These are phyloP conservation scores for Arthrobotrys pseudoclavata DNA, from an alignment of 2,329 filamentous ascomycete species.

Conservation along the genomic window DNA sequence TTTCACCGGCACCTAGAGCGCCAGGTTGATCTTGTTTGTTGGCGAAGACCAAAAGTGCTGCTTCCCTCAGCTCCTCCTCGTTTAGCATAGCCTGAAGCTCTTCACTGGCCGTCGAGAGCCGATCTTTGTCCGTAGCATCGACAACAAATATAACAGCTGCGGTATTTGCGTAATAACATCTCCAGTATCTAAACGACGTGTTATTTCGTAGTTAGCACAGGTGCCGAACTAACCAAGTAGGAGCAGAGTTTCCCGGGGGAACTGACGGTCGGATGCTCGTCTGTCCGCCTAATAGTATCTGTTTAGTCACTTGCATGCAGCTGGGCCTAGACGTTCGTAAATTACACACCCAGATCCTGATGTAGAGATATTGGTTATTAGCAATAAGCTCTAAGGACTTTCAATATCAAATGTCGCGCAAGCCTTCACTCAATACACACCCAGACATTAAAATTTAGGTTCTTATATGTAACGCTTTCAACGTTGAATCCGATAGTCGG, in stretches of 20 bases:
- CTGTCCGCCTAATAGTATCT: slow-evolving; percentile 75
- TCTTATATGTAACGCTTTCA: slow-evolving; percentile 97
- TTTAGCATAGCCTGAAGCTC: slow-evolving; percentile 95
- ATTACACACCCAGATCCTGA: slow-evolving; percentile 52
- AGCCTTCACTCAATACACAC: slow-evolving; percentile 68
- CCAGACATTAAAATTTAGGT: slow-evolving; percentile 99
- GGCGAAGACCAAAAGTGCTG: slow-evolving; percentile 91
- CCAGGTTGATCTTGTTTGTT: slow-evolving; percentile 99
- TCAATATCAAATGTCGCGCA: not conserved
- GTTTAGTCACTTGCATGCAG: slow-evolving; percentile 13
- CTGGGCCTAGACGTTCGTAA: not conserved
- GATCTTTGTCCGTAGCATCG: slow-evolving; percentile 96
- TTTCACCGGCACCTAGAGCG: slow-evolving; percentile 95
- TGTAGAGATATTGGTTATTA: not conserved
- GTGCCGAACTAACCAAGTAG: not conserved
- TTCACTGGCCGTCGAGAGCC: slow-evolving; percentile 90
- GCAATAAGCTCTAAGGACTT: not conserved
- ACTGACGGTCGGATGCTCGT: slow-evolving; percentile 87
- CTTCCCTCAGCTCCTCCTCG: slow-evolving; percentile 95
- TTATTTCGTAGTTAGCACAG: not conserved
- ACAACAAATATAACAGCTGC: slow-evolving; percentile 99
- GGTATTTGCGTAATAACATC: slow-evolving; percentile 99
- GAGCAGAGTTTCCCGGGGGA: not conserved
- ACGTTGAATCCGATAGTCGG: slow-evolving; percentile 99
- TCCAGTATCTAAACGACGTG: slow-evolving; percentile 77